Conservation (phyloP, 2,329 filamentous ascomycete genomes). For the Penicillium sp. region DNA sequence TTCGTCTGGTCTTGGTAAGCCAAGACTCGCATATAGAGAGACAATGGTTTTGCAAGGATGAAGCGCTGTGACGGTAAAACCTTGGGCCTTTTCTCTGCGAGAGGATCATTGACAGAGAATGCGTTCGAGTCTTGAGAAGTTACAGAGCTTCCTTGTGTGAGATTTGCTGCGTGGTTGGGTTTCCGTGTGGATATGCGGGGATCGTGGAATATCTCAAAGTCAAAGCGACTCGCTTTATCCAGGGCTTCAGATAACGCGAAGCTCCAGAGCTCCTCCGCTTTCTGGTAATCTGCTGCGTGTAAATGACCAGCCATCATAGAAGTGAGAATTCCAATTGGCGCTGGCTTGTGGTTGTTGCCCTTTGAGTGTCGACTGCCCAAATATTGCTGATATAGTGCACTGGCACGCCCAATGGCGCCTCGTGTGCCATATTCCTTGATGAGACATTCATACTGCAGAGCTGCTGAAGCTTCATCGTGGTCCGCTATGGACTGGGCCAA, state of each 20-base stretch:
- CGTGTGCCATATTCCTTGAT: slow-evolving; percentile 59
- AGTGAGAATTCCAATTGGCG: slow-evolving; percentile 62
- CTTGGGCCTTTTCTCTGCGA: neutral
- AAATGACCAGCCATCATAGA: slow-evolving; percentile 71
- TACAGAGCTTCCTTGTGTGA: neutral
- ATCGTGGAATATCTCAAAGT: slow-evolving; percentile 25
- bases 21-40: slow-evolving; percentile 58
- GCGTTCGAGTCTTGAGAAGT: neutral
- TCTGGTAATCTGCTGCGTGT: slow-evolving; percentile 60
- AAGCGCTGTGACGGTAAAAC: slow-evolving; percentile 47
- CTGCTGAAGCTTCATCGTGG: slow-evolving; percentile 36
- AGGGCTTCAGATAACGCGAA: slow-evolving; percentile 61
- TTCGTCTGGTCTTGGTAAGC: slow-evolving; percentile 57
- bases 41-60: slow-evolving; percentile 54
- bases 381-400: slow-evolving; percentile 62
- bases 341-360: slow-evolving; percentile 30
- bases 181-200: neutral
- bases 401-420: slow-evolving; percentile 53
- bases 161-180: neutral
- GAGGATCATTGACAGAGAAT: neutral
- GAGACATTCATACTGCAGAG: slow-evolving; percentile 58
- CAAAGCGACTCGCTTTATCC: slow-evolving; percentile 45
- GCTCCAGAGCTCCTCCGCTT: slow-evolving; percentile 70
- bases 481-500: slow-evolving; percentile 44
- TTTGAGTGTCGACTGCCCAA: slow-evolving; percentile 20